A percentile compares a stretch with the other conserved stretches of the same genome.
phyloP scores from a whole-genome alignment of 1,284 basidiomycete genomes.

The Heterobasidion occidentale region DNA sequence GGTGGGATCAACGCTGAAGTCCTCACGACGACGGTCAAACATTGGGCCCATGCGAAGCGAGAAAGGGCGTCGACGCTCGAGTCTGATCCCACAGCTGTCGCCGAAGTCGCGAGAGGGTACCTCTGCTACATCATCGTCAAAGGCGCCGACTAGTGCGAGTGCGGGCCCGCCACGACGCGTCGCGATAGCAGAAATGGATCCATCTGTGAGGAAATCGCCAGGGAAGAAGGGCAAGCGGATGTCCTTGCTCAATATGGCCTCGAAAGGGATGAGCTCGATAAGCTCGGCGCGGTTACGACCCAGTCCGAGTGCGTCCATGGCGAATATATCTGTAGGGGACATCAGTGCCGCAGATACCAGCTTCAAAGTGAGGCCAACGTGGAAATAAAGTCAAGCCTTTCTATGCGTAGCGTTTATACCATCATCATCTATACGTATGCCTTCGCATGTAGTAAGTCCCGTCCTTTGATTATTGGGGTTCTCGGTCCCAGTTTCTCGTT shows the following conservation, averaged over 20 bases:
- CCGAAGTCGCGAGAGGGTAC: slow-evolving; percentile 22
- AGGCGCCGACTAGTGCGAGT: slow-evolving; percentile 12
- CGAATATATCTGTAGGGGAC: slow-evolving; percentile 6
- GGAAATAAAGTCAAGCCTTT: slow-evolving; percentile 31
- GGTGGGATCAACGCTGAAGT: slow-evolving; percentile 5
- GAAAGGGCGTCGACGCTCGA: slow-evolving; percentile 64
- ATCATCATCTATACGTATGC: background rate
- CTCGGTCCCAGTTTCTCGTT: background rate
- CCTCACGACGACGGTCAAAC: slow-evolving; percentile 54
- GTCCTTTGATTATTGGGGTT: background rate
- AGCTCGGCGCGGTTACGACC: slow-evolving; percentile 14
- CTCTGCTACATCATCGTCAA: slow-evolving; percentile 11
- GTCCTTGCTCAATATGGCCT: slow-evolving; percentile 39
- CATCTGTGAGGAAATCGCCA: slow-evolving; percentile 37
- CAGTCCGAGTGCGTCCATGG: no score
- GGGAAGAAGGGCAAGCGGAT: slow-evolving; percentile 55
- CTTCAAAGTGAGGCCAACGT: slow-evolving; percentile 37
- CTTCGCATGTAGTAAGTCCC: background rate
- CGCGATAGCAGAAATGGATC: slow-evolving; percentile 12
- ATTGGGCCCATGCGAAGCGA: slow-evolving; percentile 65
- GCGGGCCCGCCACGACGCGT: slow-evolving; percentile 20
- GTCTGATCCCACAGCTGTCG: slow-evolving; percentile 63
- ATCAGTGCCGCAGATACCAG: slow-evolving; percentile 38
- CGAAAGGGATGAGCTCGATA: slow-evolving; percentile 25
- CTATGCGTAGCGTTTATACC: background rate